phyloP scores from a whole-genome alignment of 2,329 filamentous ascomycete species.

The Didymosphaeria variabile region DNA sequence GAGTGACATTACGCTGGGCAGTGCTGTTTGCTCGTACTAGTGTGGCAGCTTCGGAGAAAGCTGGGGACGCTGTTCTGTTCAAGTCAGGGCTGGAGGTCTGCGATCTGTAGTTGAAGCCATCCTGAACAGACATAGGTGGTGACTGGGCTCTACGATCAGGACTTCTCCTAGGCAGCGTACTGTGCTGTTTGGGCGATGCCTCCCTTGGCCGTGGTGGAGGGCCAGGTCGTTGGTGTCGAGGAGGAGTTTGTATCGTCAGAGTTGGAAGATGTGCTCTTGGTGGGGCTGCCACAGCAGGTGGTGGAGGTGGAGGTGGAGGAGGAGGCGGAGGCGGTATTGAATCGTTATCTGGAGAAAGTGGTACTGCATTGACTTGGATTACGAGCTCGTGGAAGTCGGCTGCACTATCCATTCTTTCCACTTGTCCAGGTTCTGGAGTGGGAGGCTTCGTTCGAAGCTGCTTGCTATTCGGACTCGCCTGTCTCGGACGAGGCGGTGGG shows the following conservation, averaged over 20 bases:
- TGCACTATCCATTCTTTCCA: slow-evolving; percentile 41
- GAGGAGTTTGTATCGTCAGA: slow-evolving; percentile 29
- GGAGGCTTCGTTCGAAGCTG: slow-evolving; percentile 37
- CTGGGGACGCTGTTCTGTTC: slow-evolving; percentile 44
- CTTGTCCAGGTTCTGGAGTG: slow-evolving; percentile 38
- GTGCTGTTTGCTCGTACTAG: slow-evolving; percentile 50
- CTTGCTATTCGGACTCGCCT: slow-evolving; percentile 43
- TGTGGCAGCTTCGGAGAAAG: slow-evolving; percentile 47
- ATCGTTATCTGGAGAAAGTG: slow-evolving; percentile 40
- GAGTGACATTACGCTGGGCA: slow-evolving; percentile 31
- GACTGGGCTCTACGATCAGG: slow-evolving; percentile 35
- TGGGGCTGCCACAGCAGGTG: slow-evolving; percentile 33
- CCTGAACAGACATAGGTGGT: slow-evolving; percentile 26
- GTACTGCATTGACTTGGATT: slow-evolving; percentile 51
- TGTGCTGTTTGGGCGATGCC: slow-evolving; percentile 30
- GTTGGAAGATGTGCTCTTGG: slow-evolving; percentile 41
- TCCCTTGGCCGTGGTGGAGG: slow-evolving; percentile 33
- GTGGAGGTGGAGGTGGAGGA: slow-evolving; percentile 15
- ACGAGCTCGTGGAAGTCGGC: slow-evolving; percentile 51
- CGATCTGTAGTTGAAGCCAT: slow-evolving; percentile 23
- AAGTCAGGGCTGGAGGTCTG: slow-evolving; percentile 38
- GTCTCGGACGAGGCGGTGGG: slow-evolving; percentile 46
- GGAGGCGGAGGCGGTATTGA: slow-evolving; percentile 29
- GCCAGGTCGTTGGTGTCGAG: slow-evolving; percentile 31
- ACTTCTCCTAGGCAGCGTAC: slow-evolving; percentile 28